Base-by-base conservation (phyloP, 768 basidiomycete species). In the Kwoniella pini region DNA sequence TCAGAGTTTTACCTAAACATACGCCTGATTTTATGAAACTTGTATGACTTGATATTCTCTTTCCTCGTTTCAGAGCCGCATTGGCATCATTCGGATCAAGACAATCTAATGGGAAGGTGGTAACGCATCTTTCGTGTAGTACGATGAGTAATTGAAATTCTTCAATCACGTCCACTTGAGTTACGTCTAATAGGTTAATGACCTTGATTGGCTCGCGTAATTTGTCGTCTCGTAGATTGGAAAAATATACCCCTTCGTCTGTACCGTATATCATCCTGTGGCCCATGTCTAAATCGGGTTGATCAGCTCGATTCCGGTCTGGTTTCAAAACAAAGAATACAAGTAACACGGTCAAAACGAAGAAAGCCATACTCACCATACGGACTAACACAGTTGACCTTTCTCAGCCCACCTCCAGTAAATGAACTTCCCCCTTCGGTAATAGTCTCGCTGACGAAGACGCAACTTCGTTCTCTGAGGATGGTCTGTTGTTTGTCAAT, bases 121-220 rank as follows among this genome's bases (percentile, higher is more conserved):
- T 87, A 4, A 98, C 96, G 76, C 91, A 90, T 36, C 94, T 87
- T 80, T 98, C 95, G 93, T 96, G 92, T n/a, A 99, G 85, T n/a
- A 98, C 95, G 59, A 99, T 89, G 60, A 99, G 82, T 2, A 98
- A 83, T 70, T 94, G 89, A 73, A 94, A 96, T 58, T 96, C 92
- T 78, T 98, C 95, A 57, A 99, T 82, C 7, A 99, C 88, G 67
- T 98, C 96, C 7, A 99, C 88, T 80, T 99, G 96, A 0, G 88
- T 84, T 15, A 99, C 95, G 66, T 95, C 91, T 42, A 88, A 82
- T 24, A 97, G 79, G 12, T 88, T 88, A 59, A 99, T 82, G 27
- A 99, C 92, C 79, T 93, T 91, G 26, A 91, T 82, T 0, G 95
- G 96, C 53, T 78, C 73, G 22, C 91, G 90, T 44, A 86, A 84